Base-by-base conservation (phyloP, 805 yeast species). In the Metschnikowia continentalis region DNA sequence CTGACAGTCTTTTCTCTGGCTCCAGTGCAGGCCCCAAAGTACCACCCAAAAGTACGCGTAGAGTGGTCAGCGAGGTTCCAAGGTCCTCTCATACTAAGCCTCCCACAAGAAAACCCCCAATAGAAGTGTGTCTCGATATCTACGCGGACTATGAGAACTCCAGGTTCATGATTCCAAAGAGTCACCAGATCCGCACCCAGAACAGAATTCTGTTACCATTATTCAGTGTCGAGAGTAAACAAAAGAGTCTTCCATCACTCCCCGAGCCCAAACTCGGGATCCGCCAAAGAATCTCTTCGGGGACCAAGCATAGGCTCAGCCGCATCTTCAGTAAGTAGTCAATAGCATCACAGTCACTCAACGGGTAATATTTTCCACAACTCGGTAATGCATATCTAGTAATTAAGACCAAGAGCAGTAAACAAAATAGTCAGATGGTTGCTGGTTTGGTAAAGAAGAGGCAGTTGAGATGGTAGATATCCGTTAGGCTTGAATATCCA, bases 61-160 rank as follows among this genome's bases (percentile, higher is more conserved):
- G 46, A 32, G 46, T 42, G 13, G 17, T 17, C 15, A 23, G 46
- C 32, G 46, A 26, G 19, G 5, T 32, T 15, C 39, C 37, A 8
- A 36, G 8, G 26, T 23, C 41, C 10, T 13, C 35, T 2, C 6
- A 23, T 30, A 13, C 36, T n/a, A 11, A n/a, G 15, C 14, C 13
- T n/a, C 7, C 36, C 11, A 3, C 23, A 13, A 35, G 40, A 26
- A 26, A n/a, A 23, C 32, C 33, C 5, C 20, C 55, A 3, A 3
- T 35, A 14, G 54, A 54, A 35, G 49, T 42, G 32, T 54, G 58
- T 38, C 56, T 58, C 10, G 61, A 58, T 40, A 4, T 51, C 19
- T 54, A 56, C 13, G 59, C 60, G 11, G 61, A 58, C n/a, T 58
- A 58, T 51, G 56, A 54, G 43, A 53, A 50, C 35, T 56, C 60